Base-by-base conservation (phyloP, 352 stramenopile genomes). In the Phytophthora nicotianae region DNA sequence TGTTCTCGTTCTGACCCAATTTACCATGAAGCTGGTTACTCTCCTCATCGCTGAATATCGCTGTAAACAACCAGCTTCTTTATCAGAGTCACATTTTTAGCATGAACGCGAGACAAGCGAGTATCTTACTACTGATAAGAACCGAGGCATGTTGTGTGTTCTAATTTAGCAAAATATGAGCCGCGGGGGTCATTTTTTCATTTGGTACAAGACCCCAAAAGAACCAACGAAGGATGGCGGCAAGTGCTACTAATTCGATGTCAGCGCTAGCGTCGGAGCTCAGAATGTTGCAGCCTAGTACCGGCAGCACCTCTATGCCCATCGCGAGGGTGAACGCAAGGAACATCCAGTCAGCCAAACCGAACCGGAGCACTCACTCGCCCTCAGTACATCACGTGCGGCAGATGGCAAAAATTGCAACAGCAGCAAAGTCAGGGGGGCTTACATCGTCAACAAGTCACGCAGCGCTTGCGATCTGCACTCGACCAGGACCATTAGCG, bases 361-460 rank as follows among this genome's bases (percentile, higher is more conserved):
- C 67, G 9, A 57, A 55, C 27, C 65, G 59, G 40, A 68, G 59
- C 21, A 32, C 58, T 0, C 23, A 63, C 32, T 40, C 57, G 29
- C 69, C 66, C 20, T 87, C 78, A 0, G 72, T 70, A 8, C 81
- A 87, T 33, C 81, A 88, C 43, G 50, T 79, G 20, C 78, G 76
- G 7, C 78, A 88, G 57, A 83, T 90, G 66, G 70, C 66, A 4
- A 76, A 79, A 40, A 55, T 88, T 24, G 16, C 65, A 10, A 62
- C 65, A 5, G 50, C 51, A 20, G 65, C 67, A 26, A 83, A 79
- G 51, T 40, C 75, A 19, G 46, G 66, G 13, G 62, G 68, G 10
- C 46, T 77, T 11, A 58, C 70, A 14, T 33, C 72, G 8, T 70
- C 51, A 1, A 49, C 55, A 27, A 56, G 66, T 32, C 65, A 75